Base-by-base conservation (phyloP, 148 eudicot species). In the Persicaria tinctoria region DNA sequence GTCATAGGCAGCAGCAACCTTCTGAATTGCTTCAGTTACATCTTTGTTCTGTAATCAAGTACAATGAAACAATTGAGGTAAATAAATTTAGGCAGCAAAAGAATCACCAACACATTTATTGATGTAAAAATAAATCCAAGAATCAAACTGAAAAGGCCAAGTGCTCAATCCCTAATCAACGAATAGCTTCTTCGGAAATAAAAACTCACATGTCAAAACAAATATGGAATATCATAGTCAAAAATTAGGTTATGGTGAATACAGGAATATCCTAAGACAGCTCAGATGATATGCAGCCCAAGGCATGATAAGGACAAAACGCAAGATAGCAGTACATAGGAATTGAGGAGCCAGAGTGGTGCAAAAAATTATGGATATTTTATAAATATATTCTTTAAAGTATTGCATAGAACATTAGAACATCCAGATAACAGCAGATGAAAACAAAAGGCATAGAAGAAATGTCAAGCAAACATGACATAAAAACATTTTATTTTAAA, bases 1-100 rank as follows among this genome's bases (percentile, higher is more conserved):
- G 82, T 90, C 97, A 72, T 93, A 89, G 4, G 97, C 97, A 66
- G 90, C 89, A 66, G 96, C 97, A 80, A 93, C 97, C 82, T 93
- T 93, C 85, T 93, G 96, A 68, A 93, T 83, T 49, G 97, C 97
- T 63, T 93, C 97, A 2, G 93, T 84, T 13, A 90, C 91, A 78
- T 90, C 96, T 85, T 86, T 87, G 84, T 90, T 93, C 97, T 93
- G 84, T 72, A 47, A 85, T 8, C 48, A 41, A 66, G 47, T 66
- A 64, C 53, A 8, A 75, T 16, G 49, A 18, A 13, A 3, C 46
- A 13, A 63, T 56, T 16, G n/a, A 48, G 13, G 10, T 60, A 5
- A 41, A 9, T 0, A 66, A 14, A 27, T 4, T 44, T 6, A 38
- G 4, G 44, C 5, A 66, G 46, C 70, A 12, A 32, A 32, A 32